Percentiles rank a stretch among this genome's conserved stretches.
These are phyloP conservation scores for Aspergillus affinis DNA, from an alignment of 495 filamentous ascomycete species.

Conservation along the genomic window DNA sequence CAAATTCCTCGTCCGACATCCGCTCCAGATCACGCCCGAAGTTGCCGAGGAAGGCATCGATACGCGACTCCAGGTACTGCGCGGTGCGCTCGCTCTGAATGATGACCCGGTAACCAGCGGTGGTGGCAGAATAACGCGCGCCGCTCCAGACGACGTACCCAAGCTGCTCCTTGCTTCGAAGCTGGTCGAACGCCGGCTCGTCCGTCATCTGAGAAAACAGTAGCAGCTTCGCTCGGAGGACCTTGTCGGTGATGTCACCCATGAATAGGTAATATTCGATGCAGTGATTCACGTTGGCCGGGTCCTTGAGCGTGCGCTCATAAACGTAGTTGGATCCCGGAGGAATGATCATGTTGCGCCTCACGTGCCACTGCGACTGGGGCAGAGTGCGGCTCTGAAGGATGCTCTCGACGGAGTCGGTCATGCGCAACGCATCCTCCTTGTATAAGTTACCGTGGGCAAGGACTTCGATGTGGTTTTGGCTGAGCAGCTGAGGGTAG, in stretches of 20 bases:
- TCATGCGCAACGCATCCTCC: conserved; percentile 87
- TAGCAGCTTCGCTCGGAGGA: conserved; percentile 69
- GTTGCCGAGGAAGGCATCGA: conserved; percentile 74
- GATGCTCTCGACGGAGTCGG: conserved; percentile 74
- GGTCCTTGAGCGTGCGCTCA: conserved; percentile 75
- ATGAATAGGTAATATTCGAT: conserved; percentile 89
- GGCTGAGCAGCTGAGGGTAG: conserved; percentile 75
- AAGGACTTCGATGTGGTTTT: conserved; percentile 84
- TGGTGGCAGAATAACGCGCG: conserved; percentile 63
- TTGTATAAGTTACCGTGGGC: conserved; percentile 94
- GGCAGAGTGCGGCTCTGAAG: conserved; percentile 76
- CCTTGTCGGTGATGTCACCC: conserved; percentile 67
- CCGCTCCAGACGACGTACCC: conserved; percentile 95
- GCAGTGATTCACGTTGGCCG: conserved; percentile 93
- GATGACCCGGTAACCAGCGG: conserved; percentile 82
- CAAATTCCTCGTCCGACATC: conserved; percentile 85
- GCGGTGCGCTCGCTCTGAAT: conserved; percentile 91
- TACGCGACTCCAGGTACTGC: conserved; percentile 79
- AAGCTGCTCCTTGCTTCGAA: conserved; percentile 96
- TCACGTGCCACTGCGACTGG: conserved; percentile 74
- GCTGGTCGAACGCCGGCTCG: conserved; percentile 89
- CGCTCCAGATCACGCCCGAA: conserved; percentile 64
- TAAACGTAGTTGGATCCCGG: conserved; percentile 81
- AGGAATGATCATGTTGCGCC: conserved; percentile 74
- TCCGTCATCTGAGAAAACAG: conserved; percentile 89